Conservation (phyloP, 1,284 basidiomycete genomes). For the Rhodofomes roseus region DNA sequence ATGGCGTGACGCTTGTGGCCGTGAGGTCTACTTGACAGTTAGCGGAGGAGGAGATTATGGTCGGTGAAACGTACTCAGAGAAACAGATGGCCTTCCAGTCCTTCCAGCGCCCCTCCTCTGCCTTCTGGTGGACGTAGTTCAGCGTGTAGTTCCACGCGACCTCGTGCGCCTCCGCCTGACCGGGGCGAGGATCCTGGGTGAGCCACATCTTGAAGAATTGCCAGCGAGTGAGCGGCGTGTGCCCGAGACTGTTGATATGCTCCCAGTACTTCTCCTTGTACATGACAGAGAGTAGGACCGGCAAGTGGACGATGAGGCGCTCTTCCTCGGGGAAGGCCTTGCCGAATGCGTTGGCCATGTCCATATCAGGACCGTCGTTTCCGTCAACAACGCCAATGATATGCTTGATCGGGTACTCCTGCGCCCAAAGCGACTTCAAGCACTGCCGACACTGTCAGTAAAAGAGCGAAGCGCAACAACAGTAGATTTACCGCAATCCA, state of each 20-base stretch:
- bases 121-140: conserved; percentile 14
- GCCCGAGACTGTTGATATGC: conserved; percentile 7
- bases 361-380: conserved; percentile 13
- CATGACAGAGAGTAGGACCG: conserved; percentile 17
- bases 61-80: conserved; percentile 13
- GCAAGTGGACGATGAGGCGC: conserved; percentile 15
- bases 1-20: conserved; percentile 22
- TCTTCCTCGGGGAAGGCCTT: conserved; percentile 17
- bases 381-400: conserved; percentile 19
- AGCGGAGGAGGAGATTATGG: background rate
- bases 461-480: background rate
- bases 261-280: conserved; percentile 19
- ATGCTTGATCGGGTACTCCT: conserved; percentile 19
- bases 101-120: conserved; percentile 12
- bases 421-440: conserved; percentile 15
- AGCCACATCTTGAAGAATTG: conserved; percentile 16
- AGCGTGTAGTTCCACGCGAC: conserved; percentile 15
- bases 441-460: conserved; percentile 11
- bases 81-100: conserved; percentile 22
- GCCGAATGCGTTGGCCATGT: conserved; percentile 15
- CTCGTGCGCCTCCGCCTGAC: conserved; percentile 14
- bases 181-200: conserved; percentile 8
- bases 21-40: conserved; percentile 12
- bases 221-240: conserved; percentile 9
- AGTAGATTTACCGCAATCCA: conserved; percentile 13